Base-by-base conservation (phyloP, 2,329 filamentous ascomycete species). In the Nannizziopsis barbatae region DNA sequence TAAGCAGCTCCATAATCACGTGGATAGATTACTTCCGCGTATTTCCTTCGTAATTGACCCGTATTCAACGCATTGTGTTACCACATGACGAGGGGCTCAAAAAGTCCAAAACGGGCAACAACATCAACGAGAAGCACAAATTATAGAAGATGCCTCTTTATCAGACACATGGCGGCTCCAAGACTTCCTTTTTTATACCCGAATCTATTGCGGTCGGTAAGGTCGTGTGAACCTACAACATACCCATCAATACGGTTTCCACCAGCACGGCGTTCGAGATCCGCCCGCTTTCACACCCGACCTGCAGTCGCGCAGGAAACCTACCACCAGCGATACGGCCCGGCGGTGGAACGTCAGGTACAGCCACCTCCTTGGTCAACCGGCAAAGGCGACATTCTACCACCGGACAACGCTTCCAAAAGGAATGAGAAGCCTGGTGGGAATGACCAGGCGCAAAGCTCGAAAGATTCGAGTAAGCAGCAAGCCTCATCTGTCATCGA, bases 141-240 rank as follows among this genome's bases (percentile, higher is more conserved):
- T 11, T n/a, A 20, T 20, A 15, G 12, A 44, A 32, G 38, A 38
- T 43, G 40, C 32, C 9, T 32, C 15, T 8, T 12, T 18, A 18
- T 20, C 17, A 10, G n/a, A 9, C 46, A 49, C 20, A 86, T 86
- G 79, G 73, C 80, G 53, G 72, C 75, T 18, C 69, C 71, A 52
- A 74, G 81, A 58, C 70, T 86, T 51, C 76, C 77, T 12, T 85
- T 85, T 58, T 70, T 86, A 14, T 85, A 84, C 56, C 81, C 83
- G 40, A 78, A 80, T 56, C 65, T 85, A 47, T 76, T 82, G 63
- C 77, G 80, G 47, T 70, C 73, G 12, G 62, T 73, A 54, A 71
- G 73, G 59, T 64, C 64, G 60, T 77, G 65, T 61, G 70, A 66
- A 61, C 70, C 63, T 36, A 67, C 54, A 27, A 66, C 64, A 18